These are phyloP conservation scores for Stereum hirsutum DNA, from an alignment of 1,284 basidiomycete species.

Conservation along the genomic window DNA sequence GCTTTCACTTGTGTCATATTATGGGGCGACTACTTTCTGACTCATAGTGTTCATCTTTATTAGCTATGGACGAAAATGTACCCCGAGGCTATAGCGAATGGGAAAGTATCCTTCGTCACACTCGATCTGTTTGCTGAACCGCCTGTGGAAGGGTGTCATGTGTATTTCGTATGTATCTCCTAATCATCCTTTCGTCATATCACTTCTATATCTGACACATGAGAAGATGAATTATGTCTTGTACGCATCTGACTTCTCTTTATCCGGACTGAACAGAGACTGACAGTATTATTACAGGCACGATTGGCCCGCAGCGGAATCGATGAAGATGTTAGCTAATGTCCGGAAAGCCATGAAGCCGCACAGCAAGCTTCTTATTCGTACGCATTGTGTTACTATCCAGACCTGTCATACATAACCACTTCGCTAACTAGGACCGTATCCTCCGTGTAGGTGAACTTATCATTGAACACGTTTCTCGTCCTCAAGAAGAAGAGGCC, in stretches of 20 bases:
- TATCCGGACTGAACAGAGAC: neutral
- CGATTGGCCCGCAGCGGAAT: conserved; percentile 1
- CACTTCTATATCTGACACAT: too few relatives aligned
- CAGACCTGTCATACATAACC: neutral
- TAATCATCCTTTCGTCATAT: neutral
- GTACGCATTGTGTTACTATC: neutral
- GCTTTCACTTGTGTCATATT: neutral
- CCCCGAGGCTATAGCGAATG: neutral
- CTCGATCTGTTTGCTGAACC: neutral
- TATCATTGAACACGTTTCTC: too few relatives aligned
- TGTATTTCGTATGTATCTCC: neutral
- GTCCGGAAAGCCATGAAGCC: conserved; percentile 1
- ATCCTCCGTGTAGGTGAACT: neutral
- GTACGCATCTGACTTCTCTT: too few relatives aligned
- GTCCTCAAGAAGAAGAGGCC: too few relatives aligned
- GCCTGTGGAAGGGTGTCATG: neutral
- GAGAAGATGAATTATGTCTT: too few relatives aligned
- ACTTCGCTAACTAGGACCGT: too few relatives aligned
- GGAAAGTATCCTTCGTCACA: neutral
- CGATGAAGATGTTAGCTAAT: neutral
- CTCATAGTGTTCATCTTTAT: neutral
- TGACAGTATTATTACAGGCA: neutral
- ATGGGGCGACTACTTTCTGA: neutral
- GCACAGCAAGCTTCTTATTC: conserved; percentile 1
- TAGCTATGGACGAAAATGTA: neutral